These are phyloP conservation scores for Castanospermum australe DNA, from an alignment of 306 rosid species.

Conservation along the genomic window DNA sequence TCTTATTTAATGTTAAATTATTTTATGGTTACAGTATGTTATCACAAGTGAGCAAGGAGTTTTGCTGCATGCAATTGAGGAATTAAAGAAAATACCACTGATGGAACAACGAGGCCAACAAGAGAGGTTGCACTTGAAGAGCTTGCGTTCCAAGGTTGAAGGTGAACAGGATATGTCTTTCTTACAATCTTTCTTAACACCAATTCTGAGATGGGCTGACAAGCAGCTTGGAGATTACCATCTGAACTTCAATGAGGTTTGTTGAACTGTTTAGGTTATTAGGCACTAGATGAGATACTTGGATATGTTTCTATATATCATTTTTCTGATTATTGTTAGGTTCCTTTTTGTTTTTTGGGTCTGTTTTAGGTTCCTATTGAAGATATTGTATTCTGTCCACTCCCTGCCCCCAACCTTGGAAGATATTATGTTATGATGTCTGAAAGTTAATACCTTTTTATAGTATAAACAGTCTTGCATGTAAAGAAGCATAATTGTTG, in stretches of 20 bases:
- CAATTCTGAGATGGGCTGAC: slow-evolving; percentile 85
- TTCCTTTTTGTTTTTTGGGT: too few species aligned
- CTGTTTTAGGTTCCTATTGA: background rate
- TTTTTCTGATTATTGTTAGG: background rate
- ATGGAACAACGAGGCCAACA: slow-evolving; percentile 96
- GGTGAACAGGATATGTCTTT: slow-evolving; percentile 68
- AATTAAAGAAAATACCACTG: slow-evolving; percentile 86
- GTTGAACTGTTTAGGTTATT: slow-evolving; percentile 31
- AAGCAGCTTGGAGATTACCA: slow-evolving; percentile 96
- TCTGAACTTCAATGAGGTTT: slow-evolving; percentile 83
- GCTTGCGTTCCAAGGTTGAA: slow-evolving; percentile 72
- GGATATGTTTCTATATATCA: slow-evolving; percentile 16
- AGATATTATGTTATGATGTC: background rate
- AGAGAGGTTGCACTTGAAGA: slow-evolving; percentile 84
- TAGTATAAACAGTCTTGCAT: background rate
- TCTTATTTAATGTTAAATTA: slow-evolving; percentile 6
- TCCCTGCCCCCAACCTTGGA: background rate
- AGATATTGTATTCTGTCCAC: background rate
- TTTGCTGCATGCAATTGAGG: slow-evolving; percentile 84
- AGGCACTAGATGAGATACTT: slow-evolving; percentile 6
- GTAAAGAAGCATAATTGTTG: background rate
- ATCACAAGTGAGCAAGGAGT: slow-evolving; percentile 83
- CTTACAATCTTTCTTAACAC: slow-evolving; percentile 80
- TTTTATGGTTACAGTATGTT: slow-evolving; percentile 60
- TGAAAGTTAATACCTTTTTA: background rate